Evolutionary conservation across 306 rosid genomes (phyloP).

Genomic region (Vachellia collinsii): DNA sequence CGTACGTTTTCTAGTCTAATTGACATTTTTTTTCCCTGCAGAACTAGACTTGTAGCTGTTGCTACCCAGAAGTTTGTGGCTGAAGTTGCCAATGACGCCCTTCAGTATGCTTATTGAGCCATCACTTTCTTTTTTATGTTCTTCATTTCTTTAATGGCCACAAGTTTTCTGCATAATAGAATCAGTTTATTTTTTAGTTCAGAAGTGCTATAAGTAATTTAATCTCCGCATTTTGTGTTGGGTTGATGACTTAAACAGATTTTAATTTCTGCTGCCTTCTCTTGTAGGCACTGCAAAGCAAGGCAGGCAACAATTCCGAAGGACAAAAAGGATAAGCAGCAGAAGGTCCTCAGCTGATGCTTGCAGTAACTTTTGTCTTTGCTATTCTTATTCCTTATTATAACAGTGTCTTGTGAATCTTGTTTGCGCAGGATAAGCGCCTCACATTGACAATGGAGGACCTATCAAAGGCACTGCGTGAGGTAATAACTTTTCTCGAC

Average conservation of each 20-base stretch:
- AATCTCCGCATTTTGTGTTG: background rate
- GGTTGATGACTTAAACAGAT: conserved; percentile 31
- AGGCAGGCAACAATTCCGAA: conserved; percentile 82
- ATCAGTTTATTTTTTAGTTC: background rate
- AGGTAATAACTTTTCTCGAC: conserved; percentile 53
- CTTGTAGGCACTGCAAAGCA: conserved; percentile 87
- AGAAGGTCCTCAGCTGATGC: conserved; percentile 62
- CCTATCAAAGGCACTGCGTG: conserved; percentile 71
- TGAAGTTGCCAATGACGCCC: conserved; percentile 81
- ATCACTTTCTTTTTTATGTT: background rate
- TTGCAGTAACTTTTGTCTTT: conserved; percentile 4
- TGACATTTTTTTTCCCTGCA: conserved; percentile 40
- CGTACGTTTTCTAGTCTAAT: background rate
- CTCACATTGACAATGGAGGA: conserved; percentile 81
- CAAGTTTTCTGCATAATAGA: background rate
- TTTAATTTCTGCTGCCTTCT: conserved; percentile 31
- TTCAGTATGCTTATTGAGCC: conserved; percentile 54
- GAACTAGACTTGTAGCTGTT: conserved; percentile 82
- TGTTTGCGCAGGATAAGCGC: conserved; percentile 79
- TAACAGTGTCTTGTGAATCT: conserved; percentile 23
- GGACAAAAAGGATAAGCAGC: conserved; percentile 95
- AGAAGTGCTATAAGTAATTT: conserved; percentile 1
- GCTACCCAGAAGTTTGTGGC: conserved; percentile 91
- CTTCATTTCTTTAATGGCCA: background rate
- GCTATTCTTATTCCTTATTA: background rate